A percentile compares a stretch with the other conserved stretches of the same genome.
phyloP scores from a whole-genome alignment of 495 filamentous ascomycete species.

The Cercophora scortea region DNA sequence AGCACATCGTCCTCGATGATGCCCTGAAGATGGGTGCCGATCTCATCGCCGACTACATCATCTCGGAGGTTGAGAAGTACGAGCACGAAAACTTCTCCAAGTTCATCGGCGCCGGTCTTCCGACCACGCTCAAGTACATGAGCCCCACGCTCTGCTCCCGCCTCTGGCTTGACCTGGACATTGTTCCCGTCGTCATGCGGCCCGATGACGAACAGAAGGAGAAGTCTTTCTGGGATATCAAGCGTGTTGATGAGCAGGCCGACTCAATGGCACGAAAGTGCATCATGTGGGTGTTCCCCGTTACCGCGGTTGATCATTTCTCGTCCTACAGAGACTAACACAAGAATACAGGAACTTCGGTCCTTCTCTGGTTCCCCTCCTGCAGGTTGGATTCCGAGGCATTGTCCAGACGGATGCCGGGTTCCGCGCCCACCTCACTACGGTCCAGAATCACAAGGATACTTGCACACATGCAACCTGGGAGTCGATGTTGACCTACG shows the following conservation, averaged over 20 bases:
- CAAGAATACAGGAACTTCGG: slow-evolving; percentile 56
- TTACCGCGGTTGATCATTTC: not conserved
- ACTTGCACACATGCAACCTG: slow-evolving; percentile 59
- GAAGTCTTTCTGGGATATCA: slow-evolving; percentile 42
- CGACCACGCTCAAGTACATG: slow-evolving; percentile 38
- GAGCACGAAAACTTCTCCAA: slow-evolving; percentile 57
- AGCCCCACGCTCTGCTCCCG: slow-evolving; percentile 58
- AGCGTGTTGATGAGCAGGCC: slow-evolving; percentile 71
- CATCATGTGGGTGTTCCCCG: slow-evolving; percentile 44
- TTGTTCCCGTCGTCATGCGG: slow-evolving; percentile 57
- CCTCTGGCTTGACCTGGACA: slow-evolving; percentile 76
- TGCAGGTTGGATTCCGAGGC: slow-evolving; percentile 67
- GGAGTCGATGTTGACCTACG: slow-evolving; percentile 61
- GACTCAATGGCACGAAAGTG: slow-evolving; percentile 82
- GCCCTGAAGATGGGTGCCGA: slow-evolving; percentile 29
- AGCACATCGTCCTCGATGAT: slow-evolving; percentile 37
- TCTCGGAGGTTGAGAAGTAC: slow-evolving; percentile 46
- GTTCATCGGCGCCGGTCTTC: slow-evolving; percentile 58
- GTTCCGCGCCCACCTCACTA: slow-evolving; percentile 53
- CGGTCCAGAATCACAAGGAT: slow-evolving; percentile 53
- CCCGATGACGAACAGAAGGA: slow-evolving; percentile 37
- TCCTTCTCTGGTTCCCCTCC: slow-evolving; percentile 61
- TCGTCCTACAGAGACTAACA: not conserved
- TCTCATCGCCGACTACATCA: slow-evolving; percentile 45
- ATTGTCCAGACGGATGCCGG: slow-evolving; percentile 68